phyloP scores from a whole-genome alignment of 2,329 filamentous ascomycete genomes.

The Cryphonectria naterciae region DNA sequence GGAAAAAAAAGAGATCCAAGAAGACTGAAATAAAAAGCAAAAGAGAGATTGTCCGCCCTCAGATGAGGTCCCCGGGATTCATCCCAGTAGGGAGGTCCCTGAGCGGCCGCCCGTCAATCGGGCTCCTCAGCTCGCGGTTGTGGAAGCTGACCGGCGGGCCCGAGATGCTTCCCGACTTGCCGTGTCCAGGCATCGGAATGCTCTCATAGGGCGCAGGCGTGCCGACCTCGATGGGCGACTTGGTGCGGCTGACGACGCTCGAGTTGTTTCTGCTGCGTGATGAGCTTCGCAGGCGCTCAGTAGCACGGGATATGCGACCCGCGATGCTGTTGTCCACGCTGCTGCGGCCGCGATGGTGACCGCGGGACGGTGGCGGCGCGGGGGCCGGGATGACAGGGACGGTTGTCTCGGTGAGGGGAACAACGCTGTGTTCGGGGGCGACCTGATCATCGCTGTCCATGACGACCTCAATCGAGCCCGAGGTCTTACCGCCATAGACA shows the following conservation, averaged over 20 bases:
- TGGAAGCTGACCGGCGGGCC: constrained; percentile 47
- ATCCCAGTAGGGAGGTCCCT: constrained; percentile 31
- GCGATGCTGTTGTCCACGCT: constrained; percentile 56
- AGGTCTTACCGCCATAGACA: constrained; percentile 49
- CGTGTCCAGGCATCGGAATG: constrained; percentile 37
- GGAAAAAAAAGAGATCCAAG: background rate
- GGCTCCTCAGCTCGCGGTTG: constrained; percentile 41
- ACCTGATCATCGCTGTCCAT: constrained; percentile 62
- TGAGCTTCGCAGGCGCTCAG: constrained; percentile 63
- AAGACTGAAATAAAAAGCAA: constrained; percentile 7
- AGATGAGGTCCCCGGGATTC: constrained; percentile 39
- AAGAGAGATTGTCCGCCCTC: constrained; percentile 45
- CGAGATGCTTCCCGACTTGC: constrained; percentile 13
- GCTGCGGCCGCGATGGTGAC: constrained; percentile 62
- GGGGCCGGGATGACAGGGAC: constrained; percentile 52
- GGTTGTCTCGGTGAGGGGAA: constrained; percentile 43
- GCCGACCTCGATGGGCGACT: constrained; percentile 42
- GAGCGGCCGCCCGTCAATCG: constrained; percentile 29
- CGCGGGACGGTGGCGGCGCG: constrained; percentile 45
- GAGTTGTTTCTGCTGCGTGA: constrained; percentile 58
- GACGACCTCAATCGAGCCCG: constrained; percentile 67
- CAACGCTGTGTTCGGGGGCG: constrained; percentile 23
- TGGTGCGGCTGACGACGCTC: constrained; percentile 40
- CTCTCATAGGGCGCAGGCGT: constrained; percentile 45
- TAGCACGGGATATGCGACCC: constrained; percentile 59